Evolutionary conservation across 192 early-diverging fungal species (phyloP).

Genomic region (Podila verticillata): DNA sequence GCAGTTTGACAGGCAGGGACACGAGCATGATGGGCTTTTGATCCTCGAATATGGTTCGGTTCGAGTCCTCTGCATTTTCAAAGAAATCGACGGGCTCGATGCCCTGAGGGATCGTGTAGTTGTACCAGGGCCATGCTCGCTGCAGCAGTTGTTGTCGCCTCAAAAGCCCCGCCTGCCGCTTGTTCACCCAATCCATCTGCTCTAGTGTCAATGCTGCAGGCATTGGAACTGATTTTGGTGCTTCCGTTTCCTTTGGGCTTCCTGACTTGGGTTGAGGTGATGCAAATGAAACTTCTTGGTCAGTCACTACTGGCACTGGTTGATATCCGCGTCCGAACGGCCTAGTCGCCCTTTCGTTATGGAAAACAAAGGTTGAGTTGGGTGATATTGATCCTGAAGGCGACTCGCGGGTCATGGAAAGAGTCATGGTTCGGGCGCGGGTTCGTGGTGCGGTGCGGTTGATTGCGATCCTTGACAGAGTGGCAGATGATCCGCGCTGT

Average conservation of each 20-base stretch:
- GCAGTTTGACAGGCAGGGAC: slow-evolving; percentile 4
- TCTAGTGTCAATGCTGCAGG: slow-evolving; percentile 24
- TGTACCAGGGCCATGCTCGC: slow-evolving; percentile 46
- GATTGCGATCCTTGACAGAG: slow-evolving; percentile 6
- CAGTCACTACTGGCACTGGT: too few relatives aligned
- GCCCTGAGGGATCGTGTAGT: slow-evolving; percentile 36
- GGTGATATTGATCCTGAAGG: too few relatives aligned
- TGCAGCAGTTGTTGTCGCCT: slow-evolving; percentile 14
- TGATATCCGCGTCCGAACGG: too few relatives aligned
- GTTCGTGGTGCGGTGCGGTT: slow-evolving; percentile 21
- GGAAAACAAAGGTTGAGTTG: too few relatives aligned
- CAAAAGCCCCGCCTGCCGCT: slow-evolving; percentile 4
- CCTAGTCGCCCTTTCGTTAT: too few relatives aligned
- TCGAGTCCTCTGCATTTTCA: slow-evolving; percentile 4
- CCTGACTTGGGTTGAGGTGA: too few relatives aligned
- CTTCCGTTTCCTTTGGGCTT: background rate
- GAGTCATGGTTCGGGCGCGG: slow-evolving; percentile 27
- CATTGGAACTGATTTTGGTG: slow-evolving; percentile 12
- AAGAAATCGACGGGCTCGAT: slow-evolving; percentile 49
- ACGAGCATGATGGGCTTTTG: background rate
- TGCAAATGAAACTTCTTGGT: too few relatives aligned
- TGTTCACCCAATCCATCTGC: slow-evolving; percentile 43
- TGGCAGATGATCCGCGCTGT: slow-evolving; percentile 4
- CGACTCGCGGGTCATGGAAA: too few relatives aligned
- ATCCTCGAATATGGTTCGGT: background rate